phyloP scores from a whole-genome alignment of 805 yeast genomes.

The Kregervanrija pseudodelftensis region DNA sequence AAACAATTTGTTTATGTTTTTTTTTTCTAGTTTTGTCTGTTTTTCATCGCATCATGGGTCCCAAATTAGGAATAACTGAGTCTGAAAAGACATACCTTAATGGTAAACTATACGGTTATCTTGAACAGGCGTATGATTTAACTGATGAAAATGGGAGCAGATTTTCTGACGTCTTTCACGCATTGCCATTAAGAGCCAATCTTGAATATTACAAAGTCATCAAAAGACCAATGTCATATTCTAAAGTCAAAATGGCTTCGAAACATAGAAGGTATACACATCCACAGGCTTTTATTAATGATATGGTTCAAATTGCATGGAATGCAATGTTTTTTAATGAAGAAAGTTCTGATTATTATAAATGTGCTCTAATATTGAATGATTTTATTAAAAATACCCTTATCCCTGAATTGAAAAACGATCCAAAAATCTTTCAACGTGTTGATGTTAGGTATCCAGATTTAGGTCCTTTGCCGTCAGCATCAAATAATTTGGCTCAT shows the following conservation, averaged over 20 bases:
- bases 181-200: constrained; percentile 65
- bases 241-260: constrained; percentile 56
- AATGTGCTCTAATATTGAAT: constrained; percentile 59
- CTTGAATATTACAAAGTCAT: constrained; percentile 78
- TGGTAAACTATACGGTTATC: constrained; percentile 7
- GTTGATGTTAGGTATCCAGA: constrained; percentile 46
- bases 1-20: not conserved
- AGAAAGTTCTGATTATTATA: constrained; percentile 57
- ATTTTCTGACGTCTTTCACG: constrained; percentile 43
- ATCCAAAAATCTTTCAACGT: constrained; percentile 30
- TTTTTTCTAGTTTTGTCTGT: not conserved
- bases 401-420: constrained; percentile 41
- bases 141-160: constrained; percentile 22
- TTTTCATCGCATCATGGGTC: not conserved
- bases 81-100: constrained; percentile 17
- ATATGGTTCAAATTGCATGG: constrained; percentile 81
- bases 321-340: constrained; percentile 83
- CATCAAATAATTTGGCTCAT: constrained; percentile 6
- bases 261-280: constrained; percentile 46
- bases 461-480: constrained; percentile 60
- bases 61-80: constrained; percentile 1
- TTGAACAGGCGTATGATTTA: constrained; percentile 19
- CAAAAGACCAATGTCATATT: constrained; percentile 73
- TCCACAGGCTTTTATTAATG: constrained; percentile 66
- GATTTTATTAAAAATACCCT: constrained; percentile 38